Conservation (phyloP, 1,284 basidiomycete genomes). For the Agaricales sp. region DNA sequence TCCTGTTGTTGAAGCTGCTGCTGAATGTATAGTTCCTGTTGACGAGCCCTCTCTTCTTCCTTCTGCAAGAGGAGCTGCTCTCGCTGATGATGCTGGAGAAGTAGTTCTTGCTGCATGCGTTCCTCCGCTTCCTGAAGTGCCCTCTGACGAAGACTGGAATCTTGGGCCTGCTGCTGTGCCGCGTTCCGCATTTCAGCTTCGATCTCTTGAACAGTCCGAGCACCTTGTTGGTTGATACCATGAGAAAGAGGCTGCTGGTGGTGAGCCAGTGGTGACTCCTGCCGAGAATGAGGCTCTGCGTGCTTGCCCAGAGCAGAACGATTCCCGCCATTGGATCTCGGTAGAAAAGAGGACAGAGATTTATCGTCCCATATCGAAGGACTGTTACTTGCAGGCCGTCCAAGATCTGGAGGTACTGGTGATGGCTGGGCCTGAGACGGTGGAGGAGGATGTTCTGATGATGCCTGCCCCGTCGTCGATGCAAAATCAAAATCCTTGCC, state of each 20-base stretch:
- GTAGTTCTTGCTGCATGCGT: conserved; percentile 25
- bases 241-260: conserved; percentile 22
- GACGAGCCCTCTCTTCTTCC: conserved; percentile 25
- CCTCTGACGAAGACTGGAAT: conserved; percentile 17
- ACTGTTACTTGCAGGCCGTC: neutral
- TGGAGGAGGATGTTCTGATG: neutral
- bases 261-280: conserved; percentile 18
- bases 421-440: conserved; percentile 2
- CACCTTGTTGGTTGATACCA: conserved; percentile 23
- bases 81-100: conserved; percentile 31
- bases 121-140: conserved; percentile 21
- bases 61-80: conserved; percentile 25
- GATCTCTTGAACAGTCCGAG: conserved; percentile 84
- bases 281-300: conserved; percentile 15
- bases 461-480: conserved; percentile 27
- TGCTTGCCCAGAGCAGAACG: conserved; percentile 22
- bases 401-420: conserved; percentile 3
- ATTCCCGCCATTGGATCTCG: conserved; percentile 40
- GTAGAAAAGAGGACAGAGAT: conserved; percentile 61
- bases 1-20: conserved; percentile 24
- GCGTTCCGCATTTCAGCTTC: conserved; percentile 80
- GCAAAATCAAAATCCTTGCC: conserved; percentile 93
- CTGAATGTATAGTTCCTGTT: conserved; percentile 32
- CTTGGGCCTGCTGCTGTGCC: conserved; percentile 30
- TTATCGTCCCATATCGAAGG: conserved; percentile 70